Conservation (phyloP, 192 early-diverging fungal species). For the Backusella mclennaniae region DNA sequence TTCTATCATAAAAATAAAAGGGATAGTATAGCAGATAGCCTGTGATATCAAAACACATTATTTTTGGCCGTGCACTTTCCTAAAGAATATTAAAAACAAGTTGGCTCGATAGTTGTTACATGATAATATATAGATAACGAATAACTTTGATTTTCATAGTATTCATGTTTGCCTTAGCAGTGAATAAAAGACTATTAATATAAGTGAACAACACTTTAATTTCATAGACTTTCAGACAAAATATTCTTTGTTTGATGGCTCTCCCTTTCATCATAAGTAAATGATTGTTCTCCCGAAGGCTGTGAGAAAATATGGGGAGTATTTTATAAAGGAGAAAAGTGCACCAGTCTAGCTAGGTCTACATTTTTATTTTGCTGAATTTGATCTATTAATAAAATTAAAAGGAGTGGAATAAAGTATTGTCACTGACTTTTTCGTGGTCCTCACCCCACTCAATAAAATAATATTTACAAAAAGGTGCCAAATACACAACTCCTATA, state of each 20-base stretch:
- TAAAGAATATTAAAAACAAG: neutral
- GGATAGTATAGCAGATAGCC: neutral
- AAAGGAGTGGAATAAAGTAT: neutral
- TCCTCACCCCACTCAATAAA: neutral
- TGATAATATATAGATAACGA: neutral
- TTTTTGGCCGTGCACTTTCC: constrained; percentile 1
- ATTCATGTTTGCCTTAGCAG: neutral
- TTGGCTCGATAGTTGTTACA: neutral
- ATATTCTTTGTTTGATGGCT: neutral
- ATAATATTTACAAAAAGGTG: neutral
- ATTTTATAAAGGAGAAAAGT: neutral
- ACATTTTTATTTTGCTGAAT: constrained; percentile 9
- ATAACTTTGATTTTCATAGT: neutral
- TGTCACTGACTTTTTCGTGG: constrained; percentile 2
- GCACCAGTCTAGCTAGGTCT: neutral
- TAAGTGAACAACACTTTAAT: neutral
- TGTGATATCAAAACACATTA: neutral
- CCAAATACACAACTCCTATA: neutral
- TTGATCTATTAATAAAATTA: constrained; percentile 9
- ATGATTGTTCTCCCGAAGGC: neutral
- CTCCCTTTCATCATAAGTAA: constrained; percentile 1
- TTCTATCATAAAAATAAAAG: neutral
- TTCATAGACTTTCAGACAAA: neutral
- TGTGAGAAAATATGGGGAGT: neutral
- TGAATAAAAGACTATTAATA: neutral